Evolutionary conservation across 306 rosid genomes (phyloP).

Genomic region (Senna tora): DNA sequence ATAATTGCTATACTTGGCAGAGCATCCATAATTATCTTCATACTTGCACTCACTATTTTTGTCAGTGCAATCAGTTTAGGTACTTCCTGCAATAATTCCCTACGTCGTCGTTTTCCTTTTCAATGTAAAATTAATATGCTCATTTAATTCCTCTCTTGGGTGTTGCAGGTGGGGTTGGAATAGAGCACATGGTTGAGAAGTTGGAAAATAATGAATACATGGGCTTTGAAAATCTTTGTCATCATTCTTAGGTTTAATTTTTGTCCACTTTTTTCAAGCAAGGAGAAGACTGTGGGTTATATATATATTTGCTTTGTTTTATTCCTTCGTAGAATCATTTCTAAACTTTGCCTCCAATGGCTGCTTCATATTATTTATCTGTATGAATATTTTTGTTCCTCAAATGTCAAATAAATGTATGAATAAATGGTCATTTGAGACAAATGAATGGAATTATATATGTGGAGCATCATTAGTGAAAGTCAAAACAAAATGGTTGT

Average conservation of each 20-base stretch:
- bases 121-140: neutral
- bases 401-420: neutral
- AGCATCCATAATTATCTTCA: constrained; percentile 81
- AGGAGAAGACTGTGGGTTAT: constrained; percentile 26
- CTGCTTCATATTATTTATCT: no score
- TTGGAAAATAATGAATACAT: constrained; percentile 70
- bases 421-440: neutral
- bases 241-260: constrained; percentile 38
- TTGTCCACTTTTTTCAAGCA: constrained; percentile 40
- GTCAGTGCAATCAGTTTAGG: constrained; percentile 85
- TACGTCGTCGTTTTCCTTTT: no score
- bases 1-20: constrained; percentile 66
- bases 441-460: neutral
- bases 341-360: constrained; percentile 4
- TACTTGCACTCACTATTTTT: constrained; percentile 72
- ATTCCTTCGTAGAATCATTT: constrained; percentile 27
- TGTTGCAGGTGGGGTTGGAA: constrained; percentile 75
- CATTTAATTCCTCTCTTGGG: constrained; percentile 6
- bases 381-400: neutral
- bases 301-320: constrained; percentile 12
- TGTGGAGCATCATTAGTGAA: neutral
- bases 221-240: constrained; percentile 74
- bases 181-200: constrained; percentile 72
- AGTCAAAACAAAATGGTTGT: neutral
- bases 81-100: constrained; percentile 42